Conservation (phyloP, 257 asterid species). For the Penstemon newberryi region DNA sequence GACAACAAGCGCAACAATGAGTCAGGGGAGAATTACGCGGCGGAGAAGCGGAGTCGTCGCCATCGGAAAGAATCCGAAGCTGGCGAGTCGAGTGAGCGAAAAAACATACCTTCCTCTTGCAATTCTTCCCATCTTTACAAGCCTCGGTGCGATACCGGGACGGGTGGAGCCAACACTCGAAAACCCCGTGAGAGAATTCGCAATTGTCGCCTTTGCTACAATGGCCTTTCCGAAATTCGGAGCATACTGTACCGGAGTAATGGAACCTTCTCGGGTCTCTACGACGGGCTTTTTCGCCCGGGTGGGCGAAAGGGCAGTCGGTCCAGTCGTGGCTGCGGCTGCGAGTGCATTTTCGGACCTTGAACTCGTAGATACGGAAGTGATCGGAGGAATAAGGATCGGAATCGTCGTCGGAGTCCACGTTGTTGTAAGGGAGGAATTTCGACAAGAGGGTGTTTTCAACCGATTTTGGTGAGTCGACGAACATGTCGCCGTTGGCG, state of each 20-base stretch:
- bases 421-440: conserved; percentile 66
- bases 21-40: conserved; percentile 29
- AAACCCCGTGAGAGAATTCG: conserved; percentile 87
- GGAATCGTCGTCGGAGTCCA: conserved; percentile 43
- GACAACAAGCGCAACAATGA: conserved; percentile 69
- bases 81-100: conserved; percentile 83
- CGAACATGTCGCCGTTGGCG: conserved; percentile 29
- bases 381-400: conserved; percentile 87
- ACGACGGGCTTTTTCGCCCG: conserved; percentile 91
- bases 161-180: conserved; percentile 98
- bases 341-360: conserved; percentile 84
- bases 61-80: conserved; percentile 73
- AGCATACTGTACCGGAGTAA: conserved; percentile 77
- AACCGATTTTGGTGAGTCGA: conserved; percentile 50
- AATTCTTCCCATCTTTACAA: conserved; percentile 92
- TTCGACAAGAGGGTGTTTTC: conserved; percentile 62
- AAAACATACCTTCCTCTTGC: conserved; percentile 85
- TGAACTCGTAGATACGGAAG: conserved; percentile 87
- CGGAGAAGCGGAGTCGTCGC: conserved; percentile 25
- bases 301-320: conserved; percentile 96
- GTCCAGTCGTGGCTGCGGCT: conserved; percentile 99
- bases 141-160: conserved; percentile 89
- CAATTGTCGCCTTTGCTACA: conserved; percentile 73
- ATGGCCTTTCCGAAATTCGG: conserved; percentile 78
- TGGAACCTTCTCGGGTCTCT: conserved; percentile 83